Base-by-base conservation (phyloP, 2,329 filamentous ascomycete species). In the Leptographium lundbergii region DNA sequence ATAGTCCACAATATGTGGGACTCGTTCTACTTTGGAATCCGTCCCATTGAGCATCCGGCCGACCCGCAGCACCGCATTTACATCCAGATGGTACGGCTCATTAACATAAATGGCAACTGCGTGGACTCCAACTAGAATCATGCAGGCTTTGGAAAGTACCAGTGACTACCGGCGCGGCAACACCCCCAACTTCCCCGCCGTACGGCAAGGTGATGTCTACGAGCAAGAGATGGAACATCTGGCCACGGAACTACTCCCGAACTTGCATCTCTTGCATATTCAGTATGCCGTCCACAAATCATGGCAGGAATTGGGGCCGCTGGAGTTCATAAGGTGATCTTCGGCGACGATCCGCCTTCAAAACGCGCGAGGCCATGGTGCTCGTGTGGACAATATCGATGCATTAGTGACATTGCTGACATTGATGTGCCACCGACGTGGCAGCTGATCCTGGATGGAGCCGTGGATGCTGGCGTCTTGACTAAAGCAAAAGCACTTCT, bases 211-310 rank as follows among this genome's bases (percentile, higher is more conserved):
- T 10, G 52, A 54, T n/a, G 32, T 54, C 10, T 54, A 57, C 47
- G 56, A 60, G 34, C n/a, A 58, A 1, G 19, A 27, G 2, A 60
- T 56, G 5, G 6, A 9, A 6, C 45, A 60, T 29, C 59, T 50
- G 9, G 45, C 14, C 5, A 13, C 14, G 9, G 5, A 34, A 14
- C 59, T 56, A 4, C 52, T 60, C 0, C 59, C 59, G 7, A 58
- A 45, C 32, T 22, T 22, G 13, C 56, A 47, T 3, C 27, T 58
- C 3, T 17, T 60, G 29, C 51, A 58, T 17, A 50, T 60, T 0
- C 59, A 56, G 25, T 60, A 55, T n/a, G 59, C 36, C 22, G 4
- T 58, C 6, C 59, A 60, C 27, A 27, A 58, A 45, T 60, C 7
- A 48, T 60, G 48, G 55, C 50, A 7, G 59, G 56, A 11, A 57